These are phyloP conservation scores for Lasiodiplodia sp. DNA, from an alignment of 2,329 filamentous ascomycete genomes.

Conservation along the genomic window DNA sequence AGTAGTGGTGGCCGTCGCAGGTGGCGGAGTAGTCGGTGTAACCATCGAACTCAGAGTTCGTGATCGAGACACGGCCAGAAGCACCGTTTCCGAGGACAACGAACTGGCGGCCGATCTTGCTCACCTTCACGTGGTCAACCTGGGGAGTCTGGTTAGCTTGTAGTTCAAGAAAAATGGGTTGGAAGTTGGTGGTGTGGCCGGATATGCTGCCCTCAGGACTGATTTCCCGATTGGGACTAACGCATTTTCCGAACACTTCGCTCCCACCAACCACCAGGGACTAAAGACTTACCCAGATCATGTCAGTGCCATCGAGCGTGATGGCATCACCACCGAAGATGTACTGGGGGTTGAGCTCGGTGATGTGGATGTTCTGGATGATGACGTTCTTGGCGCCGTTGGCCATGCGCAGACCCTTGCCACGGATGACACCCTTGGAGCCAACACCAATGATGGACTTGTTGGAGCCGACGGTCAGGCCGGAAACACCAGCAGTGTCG, in stretches of 20 bases:
- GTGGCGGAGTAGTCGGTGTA: conserved; percentile 61
- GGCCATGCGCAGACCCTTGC: conserved; percentile 62
- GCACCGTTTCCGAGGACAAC: conserved; percentile 64
- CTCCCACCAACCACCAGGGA: background rate
- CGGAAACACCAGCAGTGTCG: conserved; percentile 60
- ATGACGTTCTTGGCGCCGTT: conserved; percentile 61
- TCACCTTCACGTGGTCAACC: conserved; percentile 49
- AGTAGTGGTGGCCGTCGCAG: conserved; percentile 68
- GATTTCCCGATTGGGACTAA: background rate
- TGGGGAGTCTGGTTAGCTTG: background rate
- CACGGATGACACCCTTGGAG: conserved; percentile 62
- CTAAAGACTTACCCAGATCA: conserved; percentile 34
- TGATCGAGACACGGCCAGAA: conserved; percentile 64
- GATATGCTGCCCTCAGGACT: background rate
- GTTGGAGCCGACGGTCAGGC: conserved; percentile 63
- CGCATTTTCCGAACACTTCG: background rate
- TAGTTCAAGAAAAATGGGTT: background rate
- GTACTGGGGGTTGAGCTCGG: conserved; percentile 45
- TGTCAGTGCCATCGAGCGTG: conserved; percentile 41
- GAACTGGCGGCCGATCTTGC: conserved; percentile 66
- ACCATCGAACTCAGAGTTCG: conserved; percentile 67
- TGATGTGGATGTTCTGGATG: conserved; percentile 54
- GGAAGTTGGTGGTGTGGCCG: background rate
- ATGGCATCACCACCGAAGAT: conserved; percentile 47
- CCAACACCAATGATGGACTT: conserved; percentile 65